Evolutionary conservation across 768 basidiomycete species (phyloP).

Genomic region (Pisolithus orientalis): DNA sequence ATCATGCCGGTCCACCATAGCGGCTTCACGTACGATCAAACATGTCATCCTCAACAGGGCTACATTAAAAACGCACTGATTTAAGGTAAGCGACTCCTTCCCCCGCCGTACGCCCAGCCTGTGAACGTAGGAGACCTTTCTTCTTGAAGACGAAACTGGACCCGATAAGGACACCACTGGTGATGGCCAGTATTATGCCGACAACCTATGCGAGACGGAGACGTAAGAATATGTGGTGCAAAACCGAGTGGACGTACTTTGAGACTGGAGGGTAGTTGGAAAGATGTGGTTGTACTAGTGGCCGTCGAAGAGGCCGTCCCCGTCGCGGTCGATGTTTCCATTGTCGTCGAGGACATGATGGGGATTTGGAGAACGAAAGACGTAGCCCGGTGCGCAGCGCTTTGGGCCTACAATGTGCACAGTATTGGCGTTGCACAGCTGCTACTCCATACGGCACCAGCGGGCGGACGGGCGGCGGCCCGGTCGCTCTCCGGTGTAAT

Average conservation of each 20-base stretch:
- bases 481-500: too few species aligned
- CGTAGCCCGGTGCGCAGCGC: constrained; percentile 4
- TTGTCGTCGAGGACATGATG: constrained; percentile 26
- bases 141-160: constrained; percentile 97
- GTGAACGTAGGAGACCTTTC: constrained; percentile 78
- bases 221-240: constrained; percentile 1
- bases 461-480: too few species aligned
- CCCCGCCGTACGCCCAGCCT: constrained; percentile 72
- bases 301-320: constrained; percentile 35
- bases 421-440: constrained; percentile 10
- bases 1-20: constrained; percentile 96
- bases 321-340: constrained; percentile 13
- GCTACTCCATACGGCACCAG: neutral
- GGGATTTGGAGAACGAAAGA: neutral
- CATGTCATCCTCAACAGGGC: constrained; percentile 2
- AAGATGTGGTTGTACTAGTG: constrained; percentile 29
- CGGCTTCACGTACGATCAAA: constrained; percentile 35
- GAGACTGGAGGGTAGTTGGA: constrained; percentile 38
- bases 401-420: constrained; percentile 1
- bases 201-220: constrained; percentile 43
- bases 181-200: constrained; percentile 69
- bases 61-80: constrained; percentile 50
- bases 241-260: constrained; percentile 33
- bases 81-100: constrained; percentile 95
- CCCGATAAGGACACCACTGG: constrained; percentile 85